These are phyloP conservation scores for Zoysia japonica DNA, from an alignment of 176 grass and related monocot species.

Conservation along the genomic window DNA sequence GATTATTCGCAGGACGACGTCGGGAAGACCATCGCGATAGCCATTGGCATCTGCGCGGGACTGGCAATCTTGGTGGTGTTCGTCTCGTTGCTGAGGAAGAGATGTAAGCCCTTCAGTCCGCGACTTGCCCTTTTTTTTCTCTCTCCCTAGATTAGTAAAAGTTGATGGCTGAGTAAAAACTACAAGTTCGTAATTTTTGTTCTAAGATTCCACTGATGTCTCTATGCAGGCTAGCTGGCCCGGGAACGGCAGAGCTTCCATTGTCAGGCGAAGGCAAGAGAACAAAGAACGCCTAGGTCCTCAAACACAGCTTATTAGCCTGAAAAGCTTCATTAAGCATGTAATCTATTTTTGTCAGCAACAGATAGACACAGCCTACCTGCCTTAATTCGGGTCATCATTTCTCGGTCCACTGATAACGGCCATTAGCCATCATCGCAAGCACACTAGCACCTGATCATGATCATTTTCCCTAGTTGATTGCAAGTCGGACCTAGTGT, in stretches of 20 bases:
- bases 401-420: conserved; percentile 30
- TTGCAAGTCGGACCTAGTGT: conserved; percentile 6
- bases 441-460: not conserved
- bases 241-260: not conserved
- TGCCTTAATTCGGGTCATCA: conserved; percentile 5
- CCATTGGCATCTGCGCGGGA: conserved; percentile 76
- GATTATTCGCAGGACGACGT: conserved; percentile 69
- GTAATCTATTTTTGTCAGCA: conserved; percentile 36
- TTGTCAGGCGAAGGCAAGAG: not conserved
- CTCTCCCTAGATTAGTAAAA: too few species aligned
- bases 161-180: not conserved
- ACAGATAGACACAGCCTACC: conserved; percentile 27
- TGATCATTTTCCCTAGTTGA: conserved; percentile 22
- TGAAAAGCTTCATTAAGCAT: conserved; percentile 23
- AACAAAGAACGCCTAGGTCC: not conserved
- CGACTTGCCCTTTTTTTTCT: not conserved
- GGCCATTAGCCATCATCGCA: not conserved
- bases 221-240: conserved; percentile 34
- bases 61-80: conserved; percentile 78
- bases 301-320: not conserved
- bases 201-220: not conserved
- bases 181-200: not conserved
- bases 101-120: conserved; percentile 38
- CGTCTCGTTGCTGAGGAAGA: conserved; percentile 71
- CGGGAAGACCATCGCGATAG: conserved; percentile 78